Conservation (phyloP, 208 protist genomes). For the Trichomonas gallinae region DNA sequence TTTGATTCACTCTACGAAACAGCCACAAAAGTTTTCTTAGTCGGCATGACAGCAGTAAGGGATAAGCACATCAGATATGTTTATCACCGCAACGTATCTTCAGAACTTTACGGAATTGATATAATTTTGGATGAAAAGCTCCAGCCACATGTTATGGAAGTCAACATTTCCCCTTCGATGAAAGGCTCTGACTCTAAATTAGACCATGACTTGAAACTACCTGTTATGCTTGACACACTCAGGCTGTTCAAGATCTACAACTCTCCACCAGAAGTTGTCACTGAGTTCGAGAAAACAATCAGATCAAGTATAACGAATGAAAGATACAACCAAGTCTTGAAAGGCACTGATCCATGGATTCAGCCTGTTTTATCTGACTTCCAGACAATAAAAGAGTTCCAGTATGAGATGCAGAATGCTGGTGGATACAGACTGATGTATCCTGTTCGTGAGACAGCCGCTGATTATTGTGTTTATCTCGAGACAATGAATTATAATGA, state of each 20-base stretch:
- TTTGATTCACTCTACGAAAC: background rate
- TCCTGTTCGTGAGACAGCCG: background rate
- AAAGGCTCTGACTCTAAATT: background rate
- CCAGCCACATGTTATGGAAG: conserved; percentile 79
- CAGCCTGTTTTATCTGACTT: background rate
- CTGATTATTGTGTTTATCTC: background rate
- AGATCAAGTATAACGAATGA: background rate
- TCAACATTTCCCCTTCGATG: conserved; percentile 57
- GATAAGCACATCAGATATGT: conserved; percentile 22
- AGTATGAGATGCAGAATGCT: background rate
- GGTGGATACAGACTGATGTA: background rate
- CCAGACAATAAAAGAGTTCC: background rate
- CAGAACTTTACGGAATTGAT: conserved; percentile 84
- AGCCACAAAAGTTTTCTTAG: conserved; percentile 10
- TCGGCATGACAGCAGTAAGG: conserved; percentile 24
- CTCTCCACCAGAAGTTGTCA: background rate
- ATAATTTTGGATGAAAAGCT: conserved; percentile 71
- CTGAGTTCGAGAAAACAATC: background rate
- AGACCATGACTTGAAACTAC: background rate
- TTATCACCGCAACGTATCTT: conserved; percentile 49
- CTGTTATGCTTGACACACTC: background rate
- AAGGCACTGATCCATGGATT: background rate
- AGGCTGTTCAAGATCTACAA: background rate
- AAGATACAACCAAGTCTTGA: background rate
- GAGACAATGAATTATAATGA: background rate